phyloP scores from a whole-genome alignment of 352 stramenopile species.

The Pythium coloratum region DNA sequence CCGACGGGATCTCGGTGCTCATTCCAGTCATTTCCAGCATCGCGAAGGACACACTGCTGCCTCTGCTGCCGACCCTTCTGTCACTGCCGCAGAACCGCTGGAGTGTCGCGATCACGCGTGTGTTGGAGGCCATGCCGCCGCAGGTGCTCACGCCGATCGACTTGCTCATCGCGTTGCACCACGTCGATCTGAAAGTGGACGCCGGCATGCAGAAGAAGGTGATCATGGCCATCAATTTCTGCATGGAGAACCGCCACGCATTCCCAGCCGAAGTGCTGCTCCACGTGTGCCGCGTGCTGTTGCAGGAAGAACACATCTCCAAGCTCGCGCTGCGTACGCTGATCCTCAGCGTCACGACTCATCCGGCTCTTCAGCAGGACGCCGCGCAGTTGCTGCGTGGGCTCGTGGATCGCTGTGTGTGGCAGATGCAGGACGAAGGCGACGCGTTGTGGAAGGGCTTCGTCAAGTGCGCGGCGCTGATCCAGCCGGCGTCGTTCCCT shows the following conservation, averaged over 20 bases:
- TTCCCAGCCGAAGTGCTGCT: conserved; percentile 77
- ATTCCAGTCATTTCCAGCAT: conserved; percentile 68
- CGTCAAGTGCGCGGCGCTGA: conserved; percentile 71
- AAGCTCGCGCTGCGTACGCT: conserved; percentile 76
- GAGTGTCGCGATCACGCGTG: conserved; percentile 65
- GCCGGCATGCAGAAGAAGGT: conserved; percentile 74
- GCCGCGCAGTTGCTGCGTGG: conserved; percentile 58
- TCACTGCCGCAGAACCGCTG: conserved; percentile 50
- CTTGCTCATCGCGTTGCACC: conserved; percentile 73
- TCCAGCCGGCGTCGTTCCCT: conserved; percentile 72
- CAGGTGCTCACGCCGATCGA: conserved; percentile 65
- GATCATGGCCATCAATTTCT: conserved; percentile 78
- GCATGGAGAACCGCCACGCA: conserved; percentile 73
- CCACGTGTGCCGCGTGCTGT: conserved; percentile 62
- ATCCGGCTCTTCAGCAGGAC: conserved; percentile 62
- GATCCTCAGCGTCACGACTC: conserved; percentile 75
- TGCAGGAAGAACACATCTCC: conserved; percentile 57
- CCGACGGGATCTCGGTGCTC: conserved; percentile 65
- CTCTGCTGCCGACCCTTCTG: conserved; percentile 59
- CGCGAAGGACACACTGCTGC: conserved; percentile 54
- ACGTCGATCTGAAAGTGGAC: conserved; percentile 72
- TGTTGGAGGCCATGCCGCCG: conserved; percentile 74
- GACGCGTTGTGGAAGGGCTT: conserved; percentile 80
- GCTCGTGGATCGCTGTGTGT: conserved; percentile 55
- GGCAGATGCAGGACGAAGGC: conserved; percentile 53